Evolutionary conservation across 208 protist species (phyloP), one percentile per base, ranked within the genome.

Genomic region (Leishmania amazonensis): DNA sequence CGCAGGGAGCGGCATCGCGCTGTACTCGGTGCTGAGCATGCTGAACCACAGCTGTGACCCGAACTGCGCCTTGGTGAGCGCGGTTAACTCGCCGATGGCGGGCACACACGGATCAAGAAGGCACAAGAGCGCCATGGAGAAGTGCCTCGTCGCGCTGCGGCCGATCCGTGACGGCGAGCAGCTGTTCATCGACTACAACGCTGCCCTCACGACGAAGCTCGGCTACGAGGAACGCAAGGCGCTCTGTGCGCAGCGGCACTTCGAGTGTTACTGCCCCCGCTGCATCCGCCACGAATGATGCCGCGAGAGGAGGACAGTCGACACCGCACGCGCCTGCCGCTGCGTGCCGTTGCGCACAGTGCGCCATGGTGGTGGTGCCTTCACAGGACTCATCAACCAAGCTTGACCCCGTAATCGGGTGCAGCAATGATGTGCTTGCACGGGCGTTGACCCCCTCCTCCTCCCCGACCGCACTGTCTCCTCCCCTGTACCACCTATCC

Each of bases 1-100:
- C 31, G 53, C 77, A 8, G 67, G 67, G 2, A 88, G 88, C 42
- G 92, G 92, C 21, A 80, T 90, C 45, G 92, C 92, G 15, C 82
- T 97, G 8, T 97, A 95, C 79, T 85, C 90, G 7, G 78, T 84
- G 31, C 83, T 96, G 35, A 93, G 90, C 47, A 83, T 97, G 76
- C 80, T 97, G 17, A 97, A 97, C 70, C 95, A 97, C 88, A 97
- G 95, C 85, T 97, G 95, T 73, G 89, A 92, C 0, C 95, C 95
- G 17, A 97, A 97, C 87, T 95, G 92, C 82, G 86, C 84, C 6
- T 38, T 96, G 8, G 87, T 94, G 64, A 85, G 85, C 7, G 57
- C 75, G 8, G 76, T n/a, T 73, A 87, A 81, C 53, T 9, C 83
- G 51, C 51, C 67, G 8, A 45, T 31, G 13, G 70, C 21, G 0